Percentiles rank a stretch among this genome's conserved stretches.
These are phyloP conservation scores for Aspergillus ibericus DNA, from an alignment of 2,329 filamentous ascomycete genomes.

Conservation along the genomic window DNA sequence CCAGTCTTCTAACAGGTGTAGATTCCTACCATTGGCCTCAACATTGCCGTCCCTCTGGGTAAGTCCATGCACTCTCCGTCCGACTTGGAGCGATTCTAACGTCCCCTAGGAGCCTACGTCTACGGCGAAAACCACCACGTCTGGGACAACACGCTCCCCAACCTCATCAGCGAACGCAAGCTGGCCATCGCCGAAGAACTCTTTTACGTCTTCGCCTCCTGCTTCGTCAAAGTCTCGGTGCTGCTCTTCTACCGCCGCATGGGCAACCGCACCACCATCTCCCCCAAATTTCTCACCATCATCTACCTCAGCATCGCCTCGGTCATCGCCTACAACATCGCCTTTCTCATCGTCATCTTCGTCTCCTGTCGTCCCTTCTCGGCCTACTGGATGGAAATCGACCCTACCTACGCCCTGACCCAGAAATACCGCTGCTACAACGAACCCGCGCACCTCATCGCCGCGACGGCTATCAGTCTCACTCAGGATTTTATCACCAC, in stretches of 20 bases:
- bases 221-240: conserved; percentile 2
- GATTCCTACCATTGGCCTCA: not conserved
- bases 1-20: not conserved
- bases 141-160: conserved; percentile 6
- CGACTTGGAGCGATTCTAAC: not conserved
- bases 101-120: not conserved
- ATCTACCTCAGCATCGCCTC: conserved; percentile 10
- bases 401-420: conserved; percentile 3
- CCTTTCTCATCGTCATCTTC: conserved; percentile 8
- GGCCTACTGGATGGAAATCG: conserved; percentile 7
- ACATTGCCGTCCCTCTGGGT: not conserved
- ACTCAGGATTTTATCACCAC: conserved; percentile 8
- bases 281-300: not conserved
- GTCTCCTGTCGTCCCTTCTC: conserved; percentile 4
- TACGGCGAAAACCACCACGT: conserved; percentile 9
- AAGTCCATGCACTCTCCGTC: not conserved
- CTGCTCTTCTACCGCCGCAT: conserved; percentile 12
- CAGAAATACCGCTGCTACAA: conserved; percentile 5
- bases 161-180: conserved; percentile 3
- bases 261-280: conserved; percentile 5
- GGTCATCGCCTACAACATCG: conserved; percentile 5
- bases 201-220: conserved; percentile 1
- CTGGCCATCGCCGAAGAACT: conserved; percentile 1
- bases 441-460: conserved; percentile 5
- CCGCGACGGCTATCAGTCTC: conserved; percentile 3